Percentiles rank a stretch among this genome's conserved stretches.
Conservation (phyloP, 768 basidiomycete genomes). For the Xerocomus spinulosus region DNA sequence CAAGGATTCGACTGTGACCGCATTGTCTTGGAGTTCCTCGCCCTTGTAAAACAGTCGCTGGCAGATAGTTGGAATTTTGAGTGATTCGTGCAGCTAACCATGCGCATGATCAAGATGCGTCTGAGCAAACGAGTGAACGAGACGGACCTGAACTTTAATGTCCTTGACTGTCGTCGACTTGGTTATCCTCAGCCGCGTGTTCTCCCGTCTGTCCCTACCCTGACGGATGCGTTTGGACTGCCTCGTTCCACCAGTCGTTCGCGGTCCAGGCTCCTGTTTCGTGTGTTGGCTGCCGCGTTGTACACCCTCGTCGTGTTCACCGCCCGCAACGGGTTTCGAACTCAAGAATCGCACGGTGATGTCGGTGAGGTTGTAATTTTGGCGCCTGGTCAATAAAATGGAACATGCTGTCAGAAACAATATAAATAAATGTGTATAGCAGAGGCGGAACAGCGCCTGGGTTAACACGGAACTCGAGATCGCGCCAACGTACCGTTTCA, state of each 20-base stretch:
- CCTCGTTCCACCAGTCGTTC: constrained; percentile 41
- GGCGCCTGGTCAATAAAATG: constrained; percentile 24
- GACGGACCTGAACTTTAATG: constrained; percentile 64
- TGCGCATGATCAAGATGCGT: background rate
- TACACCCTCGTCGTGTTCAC: constrained; percentile 23
- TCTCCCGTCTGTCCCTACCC: constrained; percentile 46
- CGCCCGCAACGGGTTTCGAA: constrained; percentile 29
- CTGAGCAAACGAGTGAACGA: background rate
- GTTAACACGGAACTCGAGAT: constrained; percentile 4
- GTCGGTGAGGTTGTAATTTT: constrained; percentile 55
- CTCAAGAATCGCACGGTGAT: constrained; percentile 51
- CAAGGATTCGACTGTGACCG: constrained; percentile 46
- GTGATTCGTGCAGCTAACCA: constrained; percentile 53
- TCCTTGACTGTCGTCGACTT: constrained; percentile 74
- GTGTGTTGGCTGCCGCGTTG: constrained; percentile 25
- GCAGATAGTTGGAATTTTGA: constrained; percentile 69
- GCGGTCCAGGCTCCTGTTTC: constrained; percentile 34
- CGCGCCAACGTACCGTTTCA: constrained; percentile 45
- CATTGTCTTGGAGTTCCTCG: constrained; percentile 61
- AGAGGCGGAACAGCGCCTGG: constrained; percentile 1
- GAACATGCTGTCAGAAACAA: constrained; percentile 16
- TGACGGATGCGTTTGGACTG: constrained; percentile 71
- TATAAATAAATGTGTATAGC: background rate
- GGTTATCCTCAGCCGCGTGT: constrained; percentile 49
- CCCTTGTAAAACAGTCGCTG: constrained; percentile 65